phyloP scores from a whole-genome alignment of 106 monocot species.

The Acanthochlamys bracteata region DNA sequence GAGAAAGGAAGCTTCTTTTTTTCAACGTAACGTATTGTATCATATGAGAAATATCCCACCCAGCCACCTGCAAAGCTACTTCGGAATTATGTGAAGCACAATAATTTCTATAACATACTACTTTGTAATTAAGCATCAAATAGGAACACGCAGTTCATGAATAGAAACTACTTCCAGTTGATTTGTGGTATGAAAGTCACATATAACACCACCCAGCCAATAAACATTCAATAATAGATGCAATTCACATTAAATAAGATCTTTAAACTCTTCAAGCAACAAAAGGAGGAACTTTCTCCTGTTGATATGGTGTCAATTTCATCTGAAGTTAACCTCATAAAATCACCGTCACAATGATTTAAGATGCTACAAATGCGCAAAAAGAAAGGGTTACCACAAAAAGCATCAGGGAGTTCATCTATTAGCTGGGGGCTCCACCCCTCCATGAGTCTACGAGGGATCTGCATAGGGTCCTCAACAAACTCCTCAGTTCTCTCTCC shows the following conservation, averaged over 20 bases:
- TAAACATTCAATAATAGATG: too few relatives aligned
- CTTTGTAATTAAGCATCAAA: not conserved
- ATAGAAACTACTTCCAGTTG: too few relatives aligned
- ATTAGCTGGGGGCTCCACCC: slow-evolving; percentile 53
- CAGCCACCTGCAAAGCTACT: slow-evolving; percentile 65
- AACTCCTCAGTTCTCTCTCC: slow-evolving; percentile 40
- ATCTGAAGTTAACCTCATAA: not conserved
- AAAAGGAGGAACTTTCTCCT: too few relatives aligned
- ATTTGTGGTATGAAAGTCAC: too few relatives aligned
- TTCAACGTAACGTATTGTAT: slow-evolving; percentile 85
- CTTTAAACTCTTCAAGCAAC: too few relatives aligned
- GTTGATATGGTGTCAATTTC: too few relatives aligned
- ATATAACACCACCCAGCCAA: too few relatives aligned
- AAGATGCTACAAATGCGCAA: not conserved
- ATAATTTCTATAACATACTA: not conserved
- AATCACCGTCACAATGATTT: not conserved
- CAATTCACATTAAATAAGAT: too few relatives aligned
- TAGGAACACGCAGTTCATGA: not conserved
- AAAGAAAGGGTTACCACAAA: slow-evolving; percentile 40
- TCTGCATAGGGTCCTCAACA: slow-evolving; percentile 66
- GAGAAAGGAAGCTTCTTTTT: slow-evolving; percentile 88
- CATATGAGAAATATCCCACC: slow-evolving; percentile 96
- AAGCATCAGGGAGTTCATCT: slow-evolving; percentile 67
- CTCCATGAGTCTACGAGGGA: slow-evolving; percentile 68
- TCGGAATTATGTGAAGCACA: not conserved